Percentiles rank a stretch among this genome's conserved stretches.
Conservation (phyloP, 441 rosid species). For the Brassica hybrid region DNA sequence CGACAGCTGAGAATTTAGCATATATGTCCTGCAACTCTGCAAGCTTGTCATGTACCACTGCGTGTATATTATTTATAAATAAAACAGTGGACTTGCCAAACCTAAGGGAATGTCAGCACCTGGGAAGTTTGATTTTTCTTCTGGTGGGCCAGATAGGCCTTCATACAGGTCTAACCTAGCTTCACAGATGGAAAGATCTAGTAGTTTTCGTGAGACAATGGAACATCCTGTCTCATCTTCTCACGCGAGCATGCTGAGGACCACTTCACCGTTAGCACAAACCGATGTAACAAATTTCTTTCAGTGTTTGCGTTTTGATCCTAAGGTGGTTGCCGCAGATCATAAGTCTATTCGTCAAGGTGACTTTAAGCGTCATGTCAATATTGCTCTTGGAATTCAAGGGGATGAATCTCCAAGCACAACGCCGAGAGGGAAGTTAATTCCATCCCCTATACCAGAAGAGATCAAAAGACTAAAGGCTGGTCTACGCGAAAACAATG, state of each 20-base stretch:
- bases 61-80: constrained; percentile 52
- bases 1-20: constrained; percentile 49
- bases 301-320: constrained; percentile 75
- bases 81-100: constrained; percentile 56
- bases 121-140: constrained; percentile 87
- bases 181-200: constrained; percentile 81
- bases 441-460: constrained; percentile 65
- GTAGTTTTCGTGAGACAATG: constrained; percentile 84
- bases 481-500: constrained; percentile 67
- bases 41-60: constrained; percentile 76
- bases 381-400: constrained; percentile 80
- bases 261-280: constrained; percentile 63
- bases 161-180: constrained; percentile 83
- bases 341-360: constrained; percentile 81
- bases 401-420: constrained; percentile 72
- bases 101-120: constrained; percentile 82
- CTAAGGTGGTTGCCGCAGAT: constrained; percentile 77
- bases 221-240: constrained; percentile 78
- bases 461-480: constrained; percentile 78
- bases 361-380: constrained; percentile 71
- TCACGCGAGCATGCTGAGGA: constrained; percentile 73
- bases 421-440: constrained; percentile 66
- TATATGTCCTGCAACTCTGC: constrained; percentile 58
- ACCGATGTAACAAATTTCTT: constrained; percentile 79
- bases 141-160: constrained; percentile 87